Conservation (phyloP, 2,329 filamentous ascomycete species). For the Alternaria panax region DNA sequence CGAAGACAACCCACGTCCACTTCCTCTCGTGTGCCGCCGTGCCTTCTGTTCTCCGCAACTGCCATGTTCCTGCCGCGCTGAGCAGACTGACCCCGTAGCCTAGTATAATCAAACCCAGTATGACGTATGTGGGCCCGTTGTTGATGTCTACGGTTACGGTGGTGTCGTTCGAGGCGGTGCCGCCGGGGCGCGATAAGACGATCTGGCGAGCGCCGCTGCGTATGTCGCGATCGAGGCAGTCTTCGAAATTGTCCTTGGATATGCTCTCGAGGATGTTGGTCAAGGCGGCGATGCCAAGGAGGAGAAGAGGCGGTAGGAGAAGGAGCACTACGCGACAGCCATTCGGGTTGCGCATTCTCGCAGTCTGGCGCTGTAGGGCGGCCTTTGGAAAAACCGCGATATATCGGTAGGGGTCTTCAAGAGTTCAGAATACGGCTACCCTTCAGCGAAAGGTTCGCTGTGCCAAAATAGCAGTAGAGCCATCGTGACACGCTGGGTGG, state of each 20-base stretch:
- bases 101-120: conserved; percentile 27
- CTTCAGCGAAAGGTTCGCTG: neutral
- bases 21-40: conserved; percentile 27
- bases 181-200: conserved; percentile 17
- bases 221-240: conserved; percentile 18
- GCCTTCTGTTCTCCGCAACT: conserved; percentile 38
- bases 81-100: conserved; percentile 29
- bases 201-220: conserved; percentile 21
- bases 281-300: conserved; percentile 32
- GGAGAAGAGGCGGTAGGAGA: conserved; percentile 30
- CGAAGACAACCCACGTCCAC: conserved; percentile 38
- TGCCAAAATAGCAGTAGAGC: neutral
- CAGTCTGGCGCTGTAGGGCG: neutral
- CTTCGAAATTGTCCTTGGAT: conserved; percentile 24
- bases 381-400: neutral
- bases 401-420: neutral
- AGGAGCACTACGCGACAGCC: conserved; percentile 33
- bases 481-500: conserved; percentile 4
- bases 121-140: conserved; percentile 21
- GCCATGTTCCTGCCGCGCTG: conserved; percentile 37
- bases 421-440: neutral
- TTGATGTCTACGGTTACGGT: conserved; percentile 25
- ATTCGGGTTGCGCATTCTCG: conserved; percentile 31
- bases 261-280: conserved; percentile 38
- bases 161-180: conserved; percentile 8